Percentiles rank a stretch among this genome's conserved stretches.
These are phyloP conservation scores for Harringtonia aguacate DNA, from an alignment of 2,329 filamentous ascomycete species.

Conservation along the genomic window DNA sequence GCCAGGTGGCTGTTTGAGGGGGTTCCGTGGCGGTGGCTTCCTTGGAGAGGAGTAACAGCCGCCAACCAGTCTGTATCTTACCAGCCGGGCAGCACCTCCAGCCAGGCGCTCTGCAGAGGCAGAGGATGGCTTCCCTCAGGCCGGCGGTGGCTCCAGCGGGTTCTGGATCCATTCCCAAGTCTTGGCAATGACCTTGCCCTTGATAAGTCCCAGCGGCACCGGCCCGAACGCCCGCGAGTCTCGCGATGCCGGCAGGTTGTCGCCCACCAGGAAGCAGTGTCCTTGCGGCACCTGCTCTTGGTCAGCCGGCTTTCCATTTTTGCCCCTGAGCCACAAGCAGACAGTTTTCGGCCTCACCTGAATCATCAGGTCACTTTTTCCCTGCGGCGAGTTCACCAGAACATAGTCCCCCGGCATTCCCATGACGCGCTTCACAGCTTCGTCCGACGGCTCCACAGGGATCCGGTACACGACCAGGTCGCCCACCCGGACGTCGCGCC, in stretches of 20 bases:
- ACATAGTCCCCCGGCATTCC: slow-evolving; percentile 72
- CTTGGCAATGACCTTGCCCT: slow-evolving; percentile 66
- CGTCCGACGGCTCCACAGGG: slow-evolving; percentile 49
- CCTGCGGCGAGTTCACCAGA: slow-evolving; percentile 48
- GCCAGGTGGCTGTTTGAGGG: no score
- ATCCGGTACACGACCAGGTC: slow-evolving; percentile 74
- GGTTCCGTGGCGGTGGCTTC: no score
- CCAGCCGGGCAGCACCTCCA: no score
- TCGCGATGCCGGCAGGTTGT: slow-evolving; percentile 73
- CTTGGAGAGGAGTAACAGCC: no score
- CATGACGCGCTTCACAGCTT: slow-evolving; percentile 69
- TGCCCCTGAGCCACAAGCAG: no score
- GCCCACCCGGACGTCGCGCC: slow-evolving; percentile 58
- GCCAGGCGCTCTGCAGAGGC: no score
- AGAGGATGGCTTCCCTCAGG: no score
- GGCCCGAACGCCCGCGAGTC: slow-evolving; percentile 85
- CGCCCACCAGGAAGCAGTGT: slow-evolving; percentile 84
- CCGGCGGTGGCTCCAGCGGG: slow-evolving; percentile 13
- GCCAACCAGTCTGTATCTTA: no score
- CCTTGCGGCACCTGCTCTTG: slow-evolving; percentile 65
- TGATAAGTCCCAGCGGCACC: slow-evolving; percentile 72
- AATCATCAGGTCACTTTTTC: slow-evolving; percentile 43
- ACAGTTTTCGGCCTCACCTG: slow-evolving; percentile 37
- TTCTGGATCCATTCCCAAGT: slow-evolving; percentile 38
- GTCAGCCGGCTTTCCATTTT: neutral